Base-by-base conservation (phyloP, 495 filamentous ascomycete genomes). In the Lasiosphaeriaceae sp. region DNA sequence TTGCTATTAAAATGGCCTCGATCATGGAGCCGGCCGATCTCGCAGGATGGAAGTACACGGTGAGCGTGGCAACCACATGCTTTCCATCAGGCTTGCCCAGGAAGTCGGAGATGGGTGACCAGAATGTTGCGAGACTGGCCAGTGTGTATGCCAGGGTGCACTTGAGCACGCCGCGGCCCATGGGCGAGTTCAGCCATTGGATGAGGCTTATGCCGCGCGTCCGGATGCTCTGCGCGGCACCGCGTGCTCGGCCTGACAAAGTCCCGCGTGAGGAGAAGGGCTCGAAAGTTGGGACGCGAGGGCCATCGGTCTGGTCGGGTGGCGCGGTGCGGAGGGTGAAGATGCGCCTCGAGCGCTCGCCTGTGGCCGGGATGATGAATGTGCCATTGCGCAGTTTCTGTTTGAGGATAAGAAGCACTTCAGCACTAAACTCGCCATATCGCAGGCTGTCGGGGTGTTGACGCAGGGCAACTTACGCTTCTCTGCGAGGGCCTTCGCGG, bases 41-140 rank as follows among this genome's bases (percentile, higher is more conserved):
- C 12, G 92, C 90, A n/a, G 94, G 93, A 70, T 98, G 92, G 71
- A 97, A 98, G 64, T 97, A 98, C 11, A 96, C 92, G 19, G 89
- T 90, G 48, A 96, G 83, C 2, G 92, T 95, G 47, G 91, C 90
- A 39, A 96, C 92, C 75, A 97, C 86, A 72, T 97, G 94, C 69
- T 98, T 98, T 21, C 92, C 91, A 77, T 97, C 93, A 65, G 93
- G 88, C 58, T 85, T 80, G 5, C 94, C 94, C 35, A 98, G 75
- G 54, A 88, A 76, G 2, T 76, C 74, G 3, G 91, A 83, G 48
- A 97, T 77, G 3, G 83, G 80, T 5, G 85, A 83, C 59, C 90
- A 85, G 62, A 93, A 96, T 1, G 94, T 97, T 14, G 86, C 91
- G 68, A 96, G 73, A 54, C 90, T 96, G 11, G 89, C 94, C 19